Evolutionary conservation across 2,329 filamentous ascomycete genomes (phyloP).

Genomic region (Ophiostoma populinum): DNA sequence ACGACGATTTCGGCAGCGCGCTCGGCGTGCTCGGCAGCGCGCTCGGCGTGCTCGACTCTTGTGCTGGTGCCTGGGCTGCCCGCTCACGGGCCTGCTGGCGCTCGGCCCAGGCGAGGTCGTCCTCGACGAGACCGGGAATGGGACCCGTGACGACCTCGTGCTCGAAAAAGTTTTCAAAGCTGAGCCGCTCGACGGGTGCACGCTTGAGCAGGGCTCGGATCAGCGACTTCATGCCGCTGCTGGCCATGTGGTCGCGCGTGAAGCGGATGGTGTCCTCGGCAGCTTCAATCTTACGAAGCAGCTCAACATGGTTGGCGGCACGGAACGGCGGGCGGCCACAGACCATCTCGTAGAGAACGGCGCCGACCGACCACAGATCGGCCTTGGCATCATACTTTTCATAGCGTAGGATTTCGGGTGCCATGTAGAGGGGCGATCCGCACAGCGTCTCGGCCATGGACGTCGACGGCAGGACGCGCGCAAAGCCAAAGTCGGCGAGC

Average conservation of each 20-base stretch:
- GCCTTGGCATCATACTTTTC: conserved; percentile 96
- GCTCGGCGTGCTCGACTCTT: too few relatives aligned
- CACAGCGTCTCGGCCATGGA: conserved; percentile 91
- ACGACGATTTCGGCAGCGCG: too few relatives aligned
- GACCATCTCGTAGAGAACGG: conserved; percentile 90
- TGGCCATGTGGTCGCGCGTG: conserved; percentile 52
- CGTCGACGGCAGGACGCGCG: conserved; percentile 74
- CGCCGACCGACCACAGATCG: conserved; percentile 94
- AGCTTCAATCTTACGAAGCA: conserved; percentile 80
- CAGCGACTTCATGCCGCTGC: conserved; percentile 59
- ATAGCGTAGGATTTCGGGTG: conserved; percentile 89
- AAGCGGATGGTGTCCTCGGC: conserved; percentile 77
- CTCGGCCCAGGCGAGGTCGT: conserved; percentile 41
- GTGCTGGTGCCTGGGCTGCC: too few relatives aligned
- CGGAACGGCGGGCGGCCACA: conserved; percentile 80
- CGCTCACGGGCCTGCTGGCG: conserved; percentile 5
- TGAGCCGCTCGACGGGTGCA: conserved; percentile 68
- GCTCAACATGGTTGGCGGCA: conserved; percentile 84
- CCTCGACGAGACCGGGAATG: conserved; percentile 67
- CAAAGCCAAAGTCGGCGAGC: conserved; percentile 97
- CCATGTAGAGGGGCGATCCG: conserved; percentile 96
- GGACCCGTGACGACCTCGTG: conserved; percentile 54
- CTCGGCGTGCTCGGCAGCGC: conserved; percentile 13
- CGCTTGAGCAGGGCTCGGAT: conserved; percentile 71
- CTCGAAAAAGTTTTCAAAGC: conserved; percentile 71